Evolutionary conservation across 176 grass and related monocot species (phyloP), one percentile per base, ranked within the genome.

Genomic region (Hordeum marinum): DNA sequence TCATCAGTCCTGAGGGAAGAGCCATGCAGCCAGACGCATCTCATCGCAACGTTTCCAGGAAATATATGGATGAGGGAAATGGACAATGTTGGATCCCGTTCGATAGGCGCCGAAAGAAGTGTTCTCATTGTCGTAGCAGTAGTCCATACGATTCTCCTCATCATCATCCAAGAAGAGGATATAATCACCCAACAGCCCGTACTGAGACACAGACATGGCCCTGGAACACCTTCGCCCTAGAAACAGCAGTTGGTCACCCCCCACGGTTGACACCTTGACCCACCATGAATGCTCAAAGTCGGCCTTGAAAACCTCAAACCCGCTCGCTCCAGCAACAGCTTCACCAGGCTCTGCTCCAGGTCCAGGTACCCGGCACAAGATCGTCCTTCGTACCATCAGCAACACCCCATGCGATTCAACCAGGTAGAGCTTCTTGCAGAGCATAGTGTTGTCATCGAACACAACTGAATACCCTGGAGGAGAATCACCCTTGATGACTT

Each of bases 161-260:
- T 72, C 39, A 45, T 72, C 69, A 45, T 72, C 69, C 69, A 72
- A 45, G 69, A 72, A 72, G 39, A 43, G 14, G 69, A 72, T 72
- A 24, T 13, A 12, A 26, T 72, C 25, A 13, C 69, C 69, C 3
- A 13, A 4, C n/a, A 72, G 14, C n/a, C 40, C 40, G 11, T 72
- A 72, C 69, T 72, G 69, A 26, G 39, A 45, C 69, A 72, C 39
- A 3, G 69, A 72, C 39, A 72, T 13, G 20, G 69, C 69, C 40
- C 39, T 72, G 12, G 59, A 62, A 4, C 59, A 62, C 59, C 6
- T 62, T 26, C 59, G 59, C 24, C 59, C 59, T 62, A 62, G 59
- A 26, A 62, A 62, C 9, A 62, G 59, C 24, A 63, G 1, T 11
- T 63, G 24, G 23, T 63, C 60, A 27, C 6, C 60, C 60, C 60